phyloP scores from a whole-genome alignment of 352 stramenopile genomes.

The Phytophthora aleatoria region DNA sequence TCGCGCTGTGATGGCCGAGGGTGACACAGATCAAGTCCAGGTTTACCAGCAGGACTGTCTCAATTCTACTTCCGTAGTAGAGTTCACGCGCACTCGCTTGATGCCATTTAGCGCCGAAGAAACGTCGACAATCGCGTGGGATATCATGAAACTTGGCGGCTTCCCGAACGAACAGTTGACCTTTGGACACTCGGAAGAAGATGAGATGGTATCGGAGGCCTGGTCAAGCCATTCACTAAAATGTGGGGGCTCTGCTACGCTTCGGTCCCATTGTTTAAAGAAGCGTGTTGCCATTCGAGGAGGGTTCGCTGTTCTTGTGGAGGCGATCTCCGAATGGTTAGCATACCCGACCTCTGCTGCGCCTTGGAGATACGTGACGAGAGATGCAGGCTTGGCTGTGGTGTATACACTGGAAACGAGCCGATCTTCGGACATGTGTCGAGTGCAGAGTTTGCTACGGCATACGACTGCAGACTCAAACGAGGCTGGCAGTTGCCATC shows the following conservation, averaged over 20 bases:
- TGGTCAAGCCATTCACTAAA: background rate
- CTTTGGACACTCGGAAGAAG: background rate
- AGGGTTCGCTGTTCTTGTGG: constrained; percentile 5
- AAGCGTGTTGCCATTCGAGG: constrained; percentile 6
- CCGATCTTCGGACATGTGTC: background rate
- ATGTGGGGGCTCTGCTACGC: background rate
- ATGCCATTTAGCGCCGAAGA: background rate
- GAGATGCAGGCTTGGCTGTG: constrained; percentile 2
- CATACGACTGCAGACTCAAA: background rate
- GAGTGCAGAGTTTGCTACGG: background rate
- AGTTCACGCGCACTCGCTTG: background rate
- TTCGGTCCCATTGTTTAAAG: background rate
- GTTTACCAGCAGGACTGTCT: background rate
- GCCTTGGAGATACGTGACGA: constrained; percentile 5
- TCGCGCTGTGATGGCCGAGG: background rate
- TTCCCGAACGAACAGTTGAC: background rate
- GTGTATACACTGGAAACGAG: background rate
- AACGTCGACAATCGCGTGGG: background rate
- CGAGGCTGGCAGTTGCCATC: background rate
- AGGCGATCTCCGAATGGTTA: constrained; percentile 8
- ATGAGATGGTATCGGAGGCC: background rate
- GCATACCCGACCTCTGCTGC: background rate
- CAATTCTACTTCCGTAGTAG: background rate
- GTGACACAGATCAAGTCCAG: background rate
- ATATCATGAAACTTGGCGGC: background rate